phyloP scores from a whole-genome alignment of 2,329 filamentous ascomycete genomes.

The Lasiodiplodia citricola region DNA sequence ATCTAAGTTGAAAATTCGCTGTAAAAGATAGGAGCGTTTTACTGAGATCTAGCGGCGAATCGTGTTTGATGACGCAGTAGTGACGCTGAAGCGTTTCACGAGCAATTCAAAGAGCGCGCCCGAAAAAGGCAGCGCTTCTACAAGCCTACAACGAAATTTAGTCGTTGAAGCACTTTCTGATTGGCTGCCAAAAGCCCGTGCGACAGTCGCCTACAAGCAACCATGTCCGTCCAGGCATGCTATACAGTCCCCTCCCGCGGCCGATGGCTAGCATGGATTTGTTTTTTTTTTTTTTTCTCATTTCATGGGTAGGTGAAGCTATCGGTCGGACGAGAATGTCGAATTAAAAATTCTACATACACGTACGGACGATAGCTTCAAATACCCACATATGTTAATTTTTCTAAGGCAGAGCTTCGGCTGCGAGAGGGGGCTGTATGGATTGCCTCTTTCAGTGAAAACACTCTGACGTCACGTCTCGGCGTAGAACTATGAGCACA shows the following conservation, averaged over 20 bases:
- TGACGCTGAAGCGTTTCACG: background rate
- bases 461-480: background rate
- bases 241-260: too few relatives aligned
- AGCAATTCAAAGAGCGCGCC: too few relatives aligned
- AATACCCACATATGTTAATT: too few relatives aligned
- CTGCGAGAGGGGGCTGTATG: too few relatives aligned
- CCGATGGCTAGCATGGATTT: too few relatives aligned
- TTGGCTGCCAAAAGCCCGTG: background rate
- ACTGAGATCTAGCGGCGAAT: background rate
- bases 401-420: too few relatives aligned
- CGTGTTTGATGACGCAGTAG: background rate
- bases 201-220: conserved; percentile 1
- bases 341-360: too few relatives aligned
- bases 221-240: background rate
- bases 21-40: background rate
- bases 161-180: background rate
- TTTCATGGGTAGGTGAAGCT: too few relatives aligned
- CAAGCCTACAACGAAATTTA: background rate
- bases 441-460: conserved; percentile 4
- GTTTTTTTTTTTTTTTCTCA: too few relatives aligned
- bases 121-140: too few relatives aligned
- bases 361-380: too few relatives aligned
- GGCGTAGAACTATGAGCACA: conserved; percentile 38
- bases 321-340: background rate
- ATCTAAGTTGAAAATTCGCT: too few relatives aligned